Evolutionary conservation across 768 basidiomycete species (phyloP).

Genomic region (Crucibulum laeve): DNA sequence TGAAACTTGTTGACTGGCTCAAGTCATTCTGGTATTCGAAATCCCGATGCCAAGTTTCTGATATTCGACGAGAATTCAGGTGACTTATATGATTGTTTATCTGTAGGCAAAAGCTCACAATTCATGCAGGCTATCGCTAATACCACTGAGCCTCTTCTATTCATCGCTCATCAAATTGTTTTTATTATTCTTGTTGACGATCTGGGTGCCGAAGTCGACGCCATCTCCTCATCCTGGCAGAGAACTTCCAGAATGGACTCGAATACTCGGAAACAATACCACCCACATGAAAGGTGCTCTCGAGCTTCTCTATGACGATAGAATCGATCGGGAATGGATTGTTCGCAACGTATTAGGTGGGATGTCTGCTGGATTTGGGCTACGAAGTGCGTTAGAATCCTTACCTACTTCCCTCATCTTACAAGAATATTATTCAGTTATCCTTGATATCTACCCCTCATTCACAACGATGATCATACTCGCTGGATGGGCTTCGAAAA

Average conservation of each 20-base stretch:
- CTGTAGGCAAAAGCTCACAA: background rate
- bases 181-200: slow-evolving; percentile 74
- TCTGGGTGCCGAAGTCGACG: slow-evolving; percentile 59
- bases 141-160: slow-evolving; percentile 78
- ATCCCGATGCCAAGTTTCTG: slow-evolving; percentile 27
- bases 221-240: slow-evolving; percentile 16
- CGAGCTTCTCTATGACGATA: slow-evolving; percentile 64
- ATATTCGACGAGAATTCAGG: slow-evolving; percentile 63
- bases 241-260: slow-evolving; percentile 21
- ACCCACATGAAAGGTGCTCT: slow-evolving; percentile 36
- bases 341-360: slow-evolving; percentile 81
- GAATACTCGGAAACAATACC: slow-evolving; percentile 20
- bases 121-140: slow-evolving; percentile 54
- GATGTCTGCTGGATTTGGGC: slow-evolving; percentile 82
- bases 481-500: slow-evolving; percentile 70
- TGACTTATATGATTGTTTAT: slow-evolving; percentile 15
- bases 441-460: slow-evolving; percentile 69
- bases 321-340: slow-evolving; percentile 78
- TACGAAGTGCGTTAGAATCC: slow-evolving; percentile 52
- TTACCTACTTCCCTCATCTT: background rate
- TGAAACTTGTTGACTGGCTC: slow-evolving; percentile 36
- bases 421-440: slow-evolving; percentile 41
- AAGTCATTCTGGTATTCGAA: slow-evolving; percentile 17
- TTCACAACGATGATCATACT: slow-evolving; percentile 76
- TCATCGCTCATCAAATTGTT: slow-evolving; percentile 84